Evolutionary conservation across 1,284 basidiomycete genomes (phyloP).

Genomic region (Sporisorium sorghi): DNA sequence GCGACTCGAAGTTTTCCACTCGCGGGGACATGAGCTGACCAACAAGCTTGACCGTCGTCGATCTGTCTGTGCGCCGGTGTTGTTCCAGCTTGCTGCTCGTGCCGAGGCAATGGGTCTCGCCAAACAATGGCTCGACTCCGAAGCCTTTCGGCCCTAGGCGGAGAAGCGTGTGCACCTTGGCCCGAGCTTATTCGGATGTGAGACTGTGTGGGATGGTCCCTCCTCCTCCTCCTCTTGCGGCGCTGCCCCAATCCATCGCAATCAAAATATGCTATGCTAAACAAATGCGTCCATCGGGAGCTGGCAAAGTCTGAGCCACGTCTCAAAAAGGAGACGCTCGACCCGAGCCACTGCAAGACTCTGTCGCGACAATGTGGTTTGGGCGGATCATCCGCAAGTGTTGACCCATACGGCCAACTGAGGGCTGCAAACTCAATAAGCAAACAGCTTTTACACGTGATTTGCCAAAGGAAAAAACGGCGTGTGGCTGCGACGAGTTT

Average conservation of each 20-base stretch:
- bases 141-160: slow-evolving; percentile 5
- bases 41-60: background rate
- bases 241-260: background rate
- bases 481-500: background rate
- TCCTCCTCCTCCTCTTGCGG: no score
- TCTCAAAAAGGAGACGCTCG: background rate
- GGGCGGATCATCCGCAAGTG: no score
- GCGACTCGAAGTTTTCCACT: background rate
- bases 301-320: no score
- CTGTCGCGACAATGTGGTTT: no score
- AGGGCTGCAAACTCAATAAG: background rate
- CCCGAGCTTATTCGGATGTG: background rate
- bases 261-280: background rate
- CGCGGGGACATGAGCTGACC: background rate
- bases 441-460: slow-evolving; percentile 2
- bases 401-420: background rate
- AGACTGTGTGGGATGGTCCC: background rate
- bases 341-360: background rate
- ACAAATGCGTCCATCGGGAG: background rate
- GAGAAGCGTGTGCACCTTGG: background rate
- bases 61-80: background rate
- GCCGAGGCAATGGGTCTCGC: background rate
- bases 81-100: no score
- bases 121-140: background rate
- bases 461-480: background rate